These are phyloP conservation scores for Allomyces macrogynus DNA, from an alignment of 192 early-diverging fungal species.

Conservation along the genomic window DNA sequence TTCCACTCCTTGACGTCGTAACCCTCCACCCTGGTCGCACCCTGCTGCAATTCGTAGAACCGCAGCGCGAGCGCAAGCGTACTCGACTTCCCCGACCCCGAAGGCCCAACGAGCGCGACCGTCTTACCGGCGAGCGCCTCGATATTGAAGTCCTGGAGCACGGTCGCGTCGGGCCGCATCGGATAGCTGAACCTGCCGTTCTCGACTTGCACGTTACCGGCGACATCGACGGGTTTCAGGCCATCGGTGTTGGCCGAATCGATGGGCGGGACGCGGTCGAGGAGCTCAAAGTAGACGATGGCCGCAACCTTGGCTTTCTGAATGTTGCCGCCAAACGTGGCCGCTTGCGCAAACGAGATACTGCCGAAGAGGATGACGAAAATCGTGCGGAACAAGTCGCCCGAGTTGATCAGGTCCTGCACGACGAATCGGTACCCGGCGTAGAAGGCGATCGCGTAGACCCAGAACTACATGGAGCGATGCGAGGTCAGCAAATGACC, in stretches of 20 bases:
- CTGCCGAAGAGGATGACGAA: neutral
- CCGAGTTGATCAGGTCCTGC: conserved; percentile 4
- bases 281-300: conserved; percentile 21
- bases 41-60: conserved; percentile 26
- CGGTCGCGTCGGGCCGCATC: conserved; percentile 14
- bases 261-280: conserved; percentile 25
- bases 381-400: conserved; percentile 7
- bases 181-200: conserved; percentile 14
- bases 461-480: conserved; percentile 18
- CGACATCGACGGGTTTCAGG: conserved; percentile 7
- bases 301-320: conserved; percentile 30
- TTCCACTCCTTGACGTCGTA: conserved; percentile 22
- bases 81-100: conserved; percentile 47
- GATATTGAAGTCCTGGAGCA: conserved; percentile 29
- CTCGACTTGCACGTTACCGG: neutral
- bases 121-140: conserved; percentile 36
- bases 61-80: conserved; percentile 36
- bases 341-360: neutral
- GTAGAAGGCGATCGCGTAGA: conserved; percentile 36
- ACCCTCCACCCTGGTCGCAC: conserved; percentile 18
- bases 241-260: conserved; percentile 14
- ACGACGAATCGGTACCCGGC: conserved; percentile 25
- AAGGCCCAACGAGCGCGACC: conserved; percentile 57
- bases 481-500: no score
- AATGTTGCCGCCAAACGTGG: conserved; percentile 1